Evolutionary conservation across 2,329 filamentous ascomycete genomes (phyloP).

Genomic region (Nemania diffusa): DNA sequence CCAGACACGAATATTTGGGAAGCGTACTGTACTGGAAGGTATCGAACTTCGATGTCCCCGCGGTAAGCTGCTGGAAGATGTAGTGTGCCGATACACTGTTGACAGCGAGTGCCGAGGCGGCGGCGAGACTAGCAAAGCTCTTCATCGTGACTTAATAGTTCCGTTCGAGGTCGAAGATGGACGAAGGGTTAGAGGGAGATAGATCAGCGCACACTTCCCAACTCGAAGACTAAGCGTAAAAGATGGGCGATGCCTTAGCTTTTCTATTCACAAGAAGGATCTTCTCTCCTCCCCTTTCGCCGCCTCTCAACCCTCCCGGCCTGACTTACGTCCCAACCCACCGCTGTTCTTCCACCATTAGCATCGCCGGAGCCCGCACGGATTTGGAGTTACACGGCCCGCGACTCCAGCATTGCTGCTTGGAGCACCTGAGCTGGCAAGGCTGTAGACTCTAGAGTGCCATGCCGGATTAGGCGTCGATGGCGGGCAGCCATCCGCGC

Average conservation of each 20-base stretch:
- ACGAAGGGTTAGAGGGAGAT: not conserved
- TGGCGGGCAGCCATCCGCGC: slow-evolving; percentile 18
- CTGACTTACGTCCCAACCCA: slow-evolving; percentile 16
- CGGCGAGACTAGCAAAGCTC: slow-evolving; percentile 45
- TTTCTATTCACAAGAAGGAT: slow-evolving; percentile 24
- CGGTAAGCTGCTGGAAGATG: slow-evolving; percentile 54
- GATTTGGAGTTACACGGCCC: slow-evolving; percentile 32
- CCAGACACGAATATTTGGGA: not conserved
- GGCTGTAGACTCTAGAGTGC: slow-evolving; percentile 18
- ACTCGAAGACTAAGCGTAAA: not conserved
- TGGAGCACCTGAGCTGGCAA: slow-evolving; percentile 10
- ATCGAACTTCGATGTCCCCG: slow-evolving; percentile 49
- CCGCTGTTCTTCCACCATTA: slow-evolving; percentile 31
- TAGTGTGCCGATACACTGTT: slow-evolving; percentile 53
- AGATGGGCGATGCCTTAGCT: slow-evolving; percentile 3
- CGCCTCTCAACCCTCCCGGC: slow-evolving; percentile 4
- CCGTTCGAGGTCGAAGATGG: not conserved
- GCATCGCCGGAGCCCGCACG: slow-evolving; percentile 10
- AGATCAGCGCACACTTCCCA: slow-evolving; percentile 1
- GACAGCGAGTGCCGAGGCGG: slow-evolving; percentile 48
- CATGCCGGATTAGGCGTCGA: slow-evolving; percentile 3
- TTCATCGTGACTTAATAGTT: slow-evolving; percentile 45
- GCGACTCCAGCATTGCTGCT: slow-evolving; percentile 25
- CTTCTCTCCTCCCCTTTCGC: not conserved
- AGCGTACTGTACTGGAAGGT: slow-evolving; percentile 52